phyloP scores from a whole-genome alignment of 179 eudicot genomes.

The Spinacia oleracea region DNA sequence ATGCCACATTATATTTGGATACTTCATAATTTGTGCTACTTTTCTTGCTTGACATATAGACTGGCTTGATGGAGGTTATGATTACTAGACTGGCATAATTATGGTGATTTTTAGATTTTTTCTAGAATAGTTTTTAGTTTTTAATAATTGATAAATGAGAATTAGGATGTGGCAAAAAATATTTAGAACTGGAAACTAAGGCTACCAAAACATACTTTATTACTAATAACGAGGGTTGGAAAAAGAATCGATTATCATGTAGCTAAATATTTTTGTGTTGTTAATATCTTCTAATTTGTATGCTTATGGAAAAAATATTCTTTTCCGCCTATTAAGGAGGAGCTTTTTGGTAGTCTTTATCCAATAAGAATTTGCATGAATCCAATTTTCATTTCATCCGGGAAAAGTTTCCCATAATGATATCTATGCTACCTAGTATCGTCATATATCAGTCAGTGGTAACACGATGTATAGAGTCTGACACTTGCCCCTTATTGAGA shows the following conservation, averaged over 20 bases:
- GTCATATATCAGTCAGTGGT: no score
- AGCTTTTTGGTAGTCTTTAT: neutral
- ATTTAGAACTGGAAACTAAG: neutral
- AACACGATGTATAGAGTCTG: no score
- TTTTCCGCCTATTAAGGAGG: neutral
- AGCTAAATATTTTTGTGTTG: no score
- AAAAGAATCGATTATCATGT: neutral
- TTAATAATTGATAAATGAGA: neutral
- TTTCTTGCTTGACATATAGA: neutral
- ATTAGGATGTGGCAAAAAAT: neutral
- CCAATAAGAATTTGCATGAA: no score
- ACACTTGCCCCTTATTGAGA: no score
- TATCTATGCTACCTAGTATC: no score
- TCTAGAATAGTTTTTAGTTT: neutral
- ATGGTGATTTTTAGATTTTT: neutral
- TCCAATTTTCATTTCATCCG: no score
- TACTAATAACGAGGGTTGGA: no score
- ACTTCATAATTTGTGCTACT: neutral
- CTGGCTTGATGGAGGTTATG: neutral
- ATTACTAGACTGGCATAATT: neutral
- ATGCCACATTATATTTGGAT: neutral
- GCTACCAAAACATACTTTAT: neutral
- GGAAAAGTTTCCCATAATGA: no score
- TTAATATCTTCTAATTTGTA: no score
- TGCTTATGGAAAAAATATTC: no score